Conservation (phyloP, 1,139 yeast genomes). For the Pichia sp. region DNA sequence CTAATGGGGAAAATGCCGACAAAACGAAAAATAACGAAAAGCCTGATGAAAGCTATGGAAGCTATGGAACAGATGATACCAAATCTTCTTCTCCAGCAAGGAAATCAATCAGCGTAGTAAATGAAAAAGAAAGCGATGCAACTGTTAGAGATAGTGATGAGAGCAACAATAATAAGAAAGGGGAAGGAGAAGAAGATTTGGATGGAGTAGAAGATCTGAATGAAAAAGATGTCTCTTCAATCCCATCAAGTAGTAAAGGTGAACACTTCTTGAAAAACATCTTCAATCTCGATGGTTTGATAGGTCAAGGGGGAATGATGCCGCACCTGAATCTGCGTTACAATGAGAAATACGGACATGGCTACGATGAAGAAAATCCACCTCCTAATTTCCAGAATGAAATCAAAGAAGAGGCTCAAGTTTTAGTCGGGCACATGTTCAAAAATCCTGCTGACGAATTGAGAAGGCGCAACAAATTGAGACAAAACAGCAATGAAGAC, state of each 20-base stretch:
- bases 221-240: not conserved
- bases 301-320: constrained; percentile 18
- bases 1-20: not conserved
- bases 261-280: constrained; percentile 18
- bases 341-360: not conserved
- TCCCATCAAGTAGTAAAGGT: constrained; percentile 5
- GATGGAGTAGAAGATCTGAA: not conserved
- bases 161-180: not conserved
- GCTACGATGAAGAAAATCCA: constrained; percentile 16
- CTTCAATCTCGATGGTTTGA: constrained; percentile 17
- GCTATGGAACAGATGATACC: not conserved
- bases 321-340: constrained; percentile 14
- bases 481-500: not conserved
- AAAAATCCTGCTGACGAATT: constrained; percentile 10
- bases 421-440: constrained; percentile 19
- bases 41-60: not conserved
- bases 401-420: constrained; percentile 25
- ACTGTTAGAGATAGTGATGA: not conserved
- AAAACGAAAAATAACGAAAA: not conserved
- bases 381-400: constrained; percentile 16
- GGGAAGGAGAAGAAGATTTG: not conserved
- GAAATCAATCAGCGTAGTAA: not conserved
- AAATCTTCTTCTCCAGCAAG: not conserved
- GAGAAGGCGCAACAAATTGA: constrained; percentile 1
- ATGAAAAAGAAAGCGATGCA: not conserved